Base-by-base conservation (phyloP, 768 basidiomycete genomes). In the Leucosporidium creatinivorum region DNA sequence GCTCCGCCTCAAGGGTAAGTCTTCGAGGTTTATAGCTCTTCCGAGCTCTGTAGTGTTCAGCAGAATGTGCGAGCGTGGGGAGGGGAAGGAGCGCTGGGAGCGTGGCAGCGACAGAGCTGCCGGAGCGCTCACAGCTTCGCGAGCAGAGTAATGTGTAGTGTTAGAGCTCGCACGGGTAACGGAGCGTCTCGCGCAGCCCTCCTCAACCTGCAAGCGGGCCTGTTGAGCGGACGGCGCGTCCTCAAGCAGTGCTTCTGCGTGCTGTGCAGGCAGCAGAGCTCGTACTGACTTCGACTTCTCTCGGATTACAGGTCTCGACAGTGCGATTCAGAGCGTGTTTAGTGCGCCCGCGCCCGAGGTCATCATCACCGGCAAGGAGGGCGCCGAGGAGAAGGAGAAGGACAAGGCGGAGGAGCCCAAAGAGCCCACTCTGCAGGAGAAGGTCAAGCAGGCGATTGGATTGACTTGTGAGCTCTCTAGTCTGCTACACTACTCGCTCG, bases 1-100 rank as follows among this genome's bases (percentile, higher is more conserved):
- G 36, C 18, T 65, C 23, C 25, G 28, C 4, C 60, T 70, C 31
- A 36, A 33, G 21, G 69, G 69, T 54, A 18, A 7, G 61, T 52
- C 30, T 54, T 21, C 13, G n/a, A n/a, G n/a, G n/a, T n/a, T n/a
- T n/a, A n/a, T n/a, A n/a, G n/a, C n/a, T n/a, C n/a, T n/a, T n/a
- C n/a, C n/a, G n/a, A n/a, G n/a, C n/a, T n/a, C n/a, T n/a, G n/a
- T n/a, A 7, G 61, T 52, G n/a, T 54, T 21, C 13, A 61, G 12
- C 18, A 31, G 28, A 13, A 61, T 1, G 7, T 23, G 50, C 57
- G 57, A 58, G 19, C 23, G 21, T 9, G 17, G 33, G 18, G n/a
- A n/a, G n/a, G 12, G 18, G 31, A 36, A 8, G 57, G 31, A 30
- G 28, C 19, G 55, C 19, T 18, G 55, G 19, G 28, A 23, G 36